phyloP scores from a whole-genome alignment of 345 rosid genomes.

The Citrus sp. region DNA sequence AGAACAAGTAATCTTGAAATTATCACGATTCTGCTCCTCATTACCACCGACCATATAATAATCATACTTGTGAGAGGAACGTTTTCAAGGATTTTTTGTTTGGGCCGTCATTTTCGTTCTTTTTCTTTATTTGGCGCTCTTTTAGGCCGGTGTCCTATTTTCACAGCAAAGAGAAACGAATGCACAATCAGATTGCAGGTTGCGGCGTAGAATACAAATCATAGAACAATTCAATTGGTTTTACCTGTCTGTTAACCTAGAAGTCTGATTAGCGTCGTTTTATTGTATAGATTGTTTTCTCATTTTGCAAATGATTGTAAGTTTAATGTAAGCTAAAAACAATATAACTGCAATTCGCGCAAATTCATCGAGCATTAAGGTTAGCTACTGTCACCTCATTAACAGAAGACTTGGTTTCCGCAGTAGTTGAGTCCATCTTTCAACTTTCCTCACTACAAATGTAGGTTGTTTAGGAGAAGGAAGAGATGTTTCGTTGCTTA shows the following conservation, averaged over 20 bases:
- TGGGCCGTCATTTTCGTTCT: background rate
- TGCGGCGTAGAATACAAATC: too few relatives aligned
- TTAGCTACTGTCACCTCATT: background rate
- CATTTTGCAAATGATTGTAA: too few relatives aligned
- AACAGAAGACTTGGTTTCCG: background rate
- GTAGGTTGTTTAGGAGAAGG: constrained; percentile 5
- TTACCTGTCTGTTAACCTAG: too few relatives aligned
- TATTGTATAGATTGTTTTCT: too few relatives aligned
- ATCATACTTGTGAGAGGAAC: background rate
- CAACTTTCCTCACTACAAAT: background rate
- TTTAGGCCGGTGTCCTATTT: too few relatives aligned
- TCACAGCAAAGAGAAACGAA: too few relatives aligned
- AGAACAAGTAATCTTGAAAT: background rate
- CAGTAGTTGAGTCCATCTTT: background rate
- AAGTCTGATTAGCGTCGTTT: too few relatives aligned
- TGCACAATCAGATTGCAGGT: too few relatives aligned
- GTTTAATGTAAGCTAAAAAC: too few relatives aligned
- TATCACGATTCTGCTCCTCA: background rate
- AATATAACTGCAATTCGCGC: too few relatives aligned
- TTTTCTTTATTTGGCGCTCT: background rate
- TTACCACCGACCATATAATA: background rate
- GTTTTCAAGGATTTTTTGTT: background rate
- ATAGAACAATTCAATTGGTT: too few relatives aligned
- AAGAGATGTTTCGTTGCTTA: background rate
- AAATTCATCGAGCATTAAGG: background rate